phyloP scores from a whole-genome alignment of 345 rosid genomes.

The Mallotus nudiflorus region DNA sequence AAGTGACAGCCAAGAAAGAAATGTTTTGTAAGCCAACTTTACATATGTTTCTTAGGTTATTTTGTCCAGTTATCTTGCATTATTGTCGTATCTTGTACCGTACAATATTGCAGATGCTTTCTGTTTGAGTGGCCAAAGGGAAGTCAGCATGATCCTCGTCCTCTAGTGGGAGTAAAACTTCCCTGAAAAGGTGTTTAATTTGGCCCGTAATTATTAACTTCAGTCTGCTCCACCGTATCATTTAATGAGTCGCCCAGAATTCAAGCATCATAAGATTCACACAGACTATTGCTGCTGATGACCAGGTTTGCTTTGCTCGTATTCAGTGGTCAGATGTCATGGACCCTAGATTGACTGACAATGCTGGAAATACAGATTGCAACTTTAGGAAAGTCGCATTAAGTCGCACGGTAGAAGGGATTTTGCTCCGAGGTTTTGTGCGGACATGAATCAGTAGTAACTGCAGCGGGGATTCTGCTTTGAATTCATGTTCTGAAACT shows the following conservation, averaged over 20 bases:
- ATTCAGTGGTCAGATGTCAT: neutral
- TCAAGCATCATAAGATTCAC: no score
- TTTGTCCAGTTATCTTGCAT: no score
- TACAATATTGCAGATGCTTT: conserved; percentile 12
- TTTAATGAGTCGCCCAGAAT: no score
- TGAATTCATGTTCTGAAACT: neutral
- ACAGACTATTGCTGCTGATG: neutral
- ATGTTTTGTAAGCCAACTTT: neutral
- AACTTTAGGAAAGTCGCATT: neutral
- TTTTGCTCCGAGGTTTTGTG: neutral
- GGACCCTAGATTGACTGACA: neutral
- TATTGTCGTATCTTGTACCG: no score
- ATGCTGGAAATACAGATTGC: neutral
- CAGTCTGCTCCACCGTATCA: no score
- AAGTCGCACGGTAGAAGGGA: neutral
- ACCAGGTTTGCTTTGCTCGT: neutral
- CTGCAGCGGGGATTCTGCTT: neutral
- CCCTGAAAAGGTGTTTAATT: conserved; percentile 13
- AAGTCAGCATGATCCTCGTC: conserved; percentile 18
- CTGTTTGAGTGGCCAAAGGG: conserved; percentile 7
- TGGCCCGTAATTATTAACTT: no score
- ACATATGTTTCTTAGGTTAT: no score
- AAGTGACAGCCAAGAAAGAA: neutral
- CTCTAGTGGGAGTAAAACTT: conserved; percentile 19
- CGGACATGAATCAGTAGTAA: neutral